phyloP scores from a whole-genome alignment of 306 rosid species.

The Cucurbita maxima region DNA sequence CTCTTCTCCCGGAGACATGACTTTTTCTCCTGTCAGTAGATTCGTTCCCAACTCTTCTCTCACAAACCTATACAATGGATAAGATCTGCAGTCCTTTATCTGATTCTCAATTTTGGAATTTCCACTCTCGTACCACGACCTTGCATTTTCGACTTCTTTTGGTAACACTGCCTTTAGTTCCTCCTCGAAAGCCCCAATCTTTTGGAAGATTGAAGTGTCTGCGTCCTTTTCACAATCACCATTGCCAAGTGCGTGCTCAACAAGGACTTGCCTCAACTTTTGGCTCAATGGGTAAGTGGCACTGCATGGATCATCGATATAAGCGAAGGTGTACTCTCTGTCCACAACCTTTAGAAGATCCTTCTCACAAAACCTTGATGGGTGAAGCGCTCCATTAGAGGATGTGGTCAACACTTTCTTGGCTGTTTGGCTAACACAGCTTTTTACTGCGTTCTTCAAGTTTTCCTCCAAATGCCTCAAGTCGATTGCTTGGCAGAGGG shows the following conservation, averaged over 20 bases:
- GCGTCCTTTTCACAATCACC: constrained; percentile 35
- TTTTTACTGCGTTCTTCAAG: constrained; percentile 51
- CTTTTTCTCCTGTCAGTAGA: constrained; percentile 49
- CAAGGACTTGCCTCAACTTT: constrained; percentile 51
- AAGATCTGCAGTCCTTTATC: constrained; percentile 62
- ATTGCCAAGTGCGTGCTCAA: constrained; percentile 58
- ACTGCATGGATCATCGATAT: constrained; percentile 67
- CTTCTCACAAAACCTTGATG: constrained; percentile 58
- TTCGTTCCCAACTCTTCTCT: constrained; percentile 48
- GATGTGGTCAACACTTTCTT: constrained; percentile 36
- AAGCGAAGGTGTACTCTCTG: constrained; percentile 48
- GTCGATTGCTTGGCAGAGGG: constrained; percentile 79
- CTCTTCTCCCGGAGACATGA: constrained; percentile 60
- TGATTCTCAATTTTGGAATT: constrained; percentile 30
- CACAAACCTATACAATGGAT: constrained; percentile 75
- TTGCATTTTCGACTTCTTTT: constrained; percentile 53
- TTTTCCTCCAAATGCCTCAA: constrained; percentile 90
- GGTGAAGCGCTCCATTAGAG: constrained; percentile 18
- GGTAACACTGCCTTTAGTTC: constrained; percentile 51
- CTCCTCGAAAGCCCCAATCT: constrained; percentile 61
- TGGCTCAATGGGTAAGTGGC: constrained; percentile 81
- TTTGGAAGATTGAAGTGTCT: constrained; percentile 75
- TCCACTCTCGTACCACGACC: constrained; percentile 40
- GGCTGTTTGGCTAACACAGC: constrained; percentile 48
- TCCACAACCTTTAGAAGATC: constrained; percentile 60